A percentile compares a stretch with the other conserved stretches of the same genome.
Conservation (phyloP, 2,329 filamentous ascomycete species). For the Penicillium sp. region DNA sequence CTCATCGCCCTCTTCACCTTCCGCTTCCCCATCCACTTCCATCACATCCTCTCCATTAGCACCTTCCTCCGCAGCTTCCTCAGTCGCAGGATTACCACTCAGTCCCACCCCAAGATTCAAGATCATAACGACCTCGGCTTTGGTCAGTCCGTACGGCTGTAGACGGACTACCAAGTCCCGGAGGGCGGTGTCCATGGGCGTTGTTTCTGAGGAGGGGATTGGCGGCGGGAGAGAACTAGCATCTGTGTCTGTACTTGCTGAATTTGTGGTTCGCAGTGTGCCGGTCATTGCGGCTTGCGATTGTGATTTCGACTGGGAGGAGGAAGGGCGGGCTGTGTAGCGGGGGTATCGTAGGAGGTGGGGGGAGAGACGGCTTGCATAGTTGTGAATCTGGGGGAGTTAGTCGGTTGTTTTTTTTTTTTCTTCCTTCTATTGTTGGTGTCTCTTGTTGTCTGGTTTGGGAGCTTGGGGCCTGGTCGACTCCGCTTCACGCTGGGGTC, state of each 20-base stretch:
- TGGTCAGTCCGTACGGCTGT: conserved; percentile 45
- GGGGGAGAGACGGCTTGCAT: conserved; percentile 41
- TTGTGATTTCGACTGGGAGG: conserved; percentile 20
- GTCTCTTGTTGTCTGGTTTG: neutral
- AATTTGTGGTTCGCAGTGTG: conserved; percentile 19
- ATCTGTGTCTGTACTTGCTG: conserved; percentile 9
- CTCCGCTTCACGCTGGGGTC: neutral
- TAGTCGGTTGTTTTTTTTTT: neutral
- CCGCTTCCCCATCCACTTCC: conserved; percentile 22
- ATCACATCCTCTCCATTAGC: conserved; percentile 24
- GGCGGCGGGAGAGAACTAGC: conserved; percentile 11
- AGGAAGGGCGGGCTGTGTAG: conserved; percentile 27
- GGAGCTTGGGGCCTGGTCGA: neutral
- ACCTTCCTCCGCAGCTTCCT: conserved; percentile 8
- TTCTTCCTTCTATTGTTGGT: neutral
- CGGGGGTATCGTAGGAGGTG: conserved; percentile 42
- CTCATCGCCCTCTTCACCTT: conserved; percentile 27
- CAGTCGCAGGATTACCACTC: neutral
- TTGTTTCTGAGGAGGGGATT: conserved; percentile 20
- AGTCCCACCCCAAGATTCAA: conserved; percentile 48
- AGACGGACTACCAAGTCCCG: conserved; percentile 38
- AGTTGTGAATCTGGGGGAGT: conserved; percentile 42
- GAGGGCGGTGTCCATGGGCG: conserved; percentile 41
- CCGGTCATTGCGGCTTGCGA: conserved; percentile 24
- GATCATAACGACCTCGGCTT: conserved; percentile 49